A percentile compares a stretch with the other conserved stretches of the same genome.
phyloP scores from a whole-genome alignment of 352 stramenopile species.

The Pythium plurisporium region DNA sequence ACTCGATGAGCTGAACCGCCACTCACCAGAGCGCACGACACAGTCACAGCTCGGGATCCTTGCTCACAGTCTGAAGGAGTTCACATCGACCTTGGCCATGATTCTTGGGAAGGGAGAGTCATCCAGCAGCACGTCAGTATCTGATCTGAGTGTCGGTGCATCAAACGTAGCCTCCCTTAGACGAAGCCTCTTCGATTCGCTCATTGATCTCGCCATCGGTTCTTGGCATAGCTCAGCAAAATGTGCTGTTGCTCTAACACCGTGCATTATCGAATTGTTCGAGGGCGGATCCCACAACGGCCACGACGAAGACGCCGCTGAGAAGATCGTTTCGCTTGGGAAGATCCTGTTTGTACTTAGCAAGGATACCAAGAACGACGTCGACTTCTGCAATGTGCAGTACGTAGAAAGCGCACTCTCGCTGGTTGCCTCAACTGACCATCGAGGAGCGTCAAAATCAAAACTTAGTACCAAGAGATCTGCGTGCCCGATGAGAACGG shows the following conservation, averaged over 20 bases:
- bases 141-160: neutral
- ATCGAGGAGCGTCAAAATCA: too few species aligned
- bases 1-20: conserved; percentile 21
- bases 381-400: conserved; percentile 52
- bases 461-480: too few species aligned
- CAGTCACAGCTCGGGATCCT: neutral
- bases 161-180: conserved; percentile 18
- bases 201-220: conserved; percentile 23
- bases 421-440: conserved; percentile 32
- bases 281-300: neutral
- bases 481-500: conserved; percentile 29
- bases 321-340: conserved; percentile 29
- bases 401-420: conserved; percentile 59
- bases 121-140: neutral
- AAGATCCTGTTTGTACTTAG: conserved; percentile 73
- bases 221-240: conserved; percentile 28
- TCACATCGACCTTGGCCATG: neutral
- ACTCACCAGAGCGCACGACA: neutral
- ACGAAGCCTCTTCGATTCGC: conserved; percentile 24
- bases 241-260: conserved; percentile 38
- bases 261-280: conserved; percentile 41
- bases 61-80: neutral
- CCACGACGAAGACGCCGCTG: neutral
- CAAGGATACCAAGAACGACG: conserved; percentile 66
- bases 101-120: neutral